Percentiles rank a stretch among this genome's conserved stretches.
These are phyloP conservation scores for Parmelia sp. DNA, from an alignment of 495 filamentous ascomycete genomes.

Conservation along the genomic window DNA sequence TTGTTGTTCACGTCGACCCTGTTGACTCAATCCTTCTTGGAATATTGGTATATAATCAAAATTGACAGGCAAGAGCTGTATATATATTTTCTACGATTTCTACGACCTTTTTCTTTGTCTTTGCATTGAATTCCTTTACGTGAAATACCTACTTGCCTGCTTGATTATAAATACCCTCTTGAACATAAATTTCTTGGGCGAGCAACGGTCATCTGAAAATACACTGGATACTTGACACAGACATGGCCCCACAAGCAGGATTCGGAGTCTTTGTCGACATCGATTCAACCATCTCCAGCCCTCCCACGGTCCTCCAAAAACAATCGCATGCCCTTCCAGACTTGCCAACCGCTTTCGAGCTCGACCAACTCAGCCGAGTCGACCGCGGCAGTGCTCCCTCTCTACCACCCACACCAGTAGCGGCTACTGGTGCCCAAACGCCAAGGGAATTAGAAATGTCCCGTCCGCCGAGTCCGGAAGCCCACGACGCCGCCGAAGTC, in stretches of 20 bases:
- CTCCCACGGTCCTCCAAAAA: slow-evolving; percentile 33
- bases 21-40: not conserved
- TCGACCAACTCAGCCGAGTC: slow-evolving; percentile 33
- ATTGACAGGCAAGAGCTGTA: no score
- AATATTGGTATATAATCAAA: not conserved
- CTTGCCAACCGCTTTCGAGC: slow-evolving; percentile 30
- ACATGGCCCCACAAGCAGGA: slow-evolving; percentile 29
- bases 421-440: slow-evolving; percentile 32
- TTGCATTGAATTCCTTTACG: not conserved
- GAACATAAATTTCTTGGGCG: no score
- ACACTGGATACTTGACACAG: not conserved
- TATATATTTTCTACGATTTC: no score
- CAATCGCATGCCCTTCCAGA: slow-evolving; percentile 30
- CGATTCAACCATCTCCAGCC: slow-evolving; percentile 31
- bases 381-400: slow-evolving; percentile 27
- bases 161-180: not conserved
- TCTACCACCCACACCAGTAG: slow-evolving; percentile 17
- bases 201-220: not conserved
- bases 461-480: slow-evolving; percentile 37
- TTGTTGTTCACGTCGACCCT: not conserved
- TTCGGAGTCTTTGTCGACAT: slow-evolving; percentile 35
- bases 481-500: slow-evolving; percentile 33
- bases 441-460: slow-evolving; percentile 52
- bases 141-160: not conserved
- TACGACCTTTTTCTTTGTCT: no score